Base-by-base conservation (phyloP, 768 basidiomycete genomes). In the Rubroboletus satanas region DNA sequence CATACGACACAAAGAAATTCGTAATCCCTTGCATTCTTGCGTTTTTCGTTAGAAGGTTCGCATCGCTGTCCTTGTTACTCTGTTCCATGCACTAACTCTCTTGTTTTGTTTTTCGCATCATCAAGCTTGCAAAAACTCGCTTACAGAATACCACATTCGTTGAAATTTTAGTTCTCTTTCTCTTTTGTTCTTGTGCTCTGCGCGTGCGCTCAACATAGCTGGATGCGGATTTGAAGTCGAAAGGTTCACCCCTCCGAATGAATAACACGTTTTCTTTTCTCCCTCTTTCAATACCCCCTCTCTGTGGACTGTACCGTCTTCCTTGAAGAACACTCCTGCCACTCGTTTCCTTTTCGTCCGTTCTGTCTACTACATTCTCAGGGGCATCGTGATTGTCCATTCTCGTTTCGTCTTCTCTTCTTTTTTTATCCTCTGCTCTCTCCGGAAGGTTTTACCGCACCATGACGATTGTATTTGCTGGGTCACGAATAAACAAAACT, bases 121-220 rank as follows among this genome's bases (percentile, higher is more conserved):
- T 42, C 49, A 52, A 45, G 31, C 23, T 45, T 37, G 35, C 26
- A 26, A 23, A 47, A 37, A 36, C 11, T 33, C 26, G 33, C 47
- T 49, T 42, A 56, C 50, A 59, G 53, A 49, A 57, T 62, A 60
- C 61, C 61, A 63, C 64, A 43, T 45, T 65, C 63, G 35, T 63
- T 65, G 28, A 15, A 11, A 38, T 29, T 9, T 33, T 31, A 14
- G 32, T 35, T 2, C 29, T 33, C 10, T 18, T 36, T 15, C 17
- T 31, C 3, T 21, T 29, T 23, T 36, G 2, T 32, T 31, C 18
- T 14, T 21, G 29, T 17, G 32, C 31, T 38, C 8, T 5, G 26
- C 5, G 18, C 35, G 17, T 14, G 32, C 9, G 44, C 52, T 61
- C 14, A 10, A 45, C 52, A 18, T 46, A 43, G 38, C 38, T 38